These are phyloP conservation scores for Thraustotheca clavata DNA, from an alignment of 352 stramenopile species.

Conservation along the genomic window DNA sequence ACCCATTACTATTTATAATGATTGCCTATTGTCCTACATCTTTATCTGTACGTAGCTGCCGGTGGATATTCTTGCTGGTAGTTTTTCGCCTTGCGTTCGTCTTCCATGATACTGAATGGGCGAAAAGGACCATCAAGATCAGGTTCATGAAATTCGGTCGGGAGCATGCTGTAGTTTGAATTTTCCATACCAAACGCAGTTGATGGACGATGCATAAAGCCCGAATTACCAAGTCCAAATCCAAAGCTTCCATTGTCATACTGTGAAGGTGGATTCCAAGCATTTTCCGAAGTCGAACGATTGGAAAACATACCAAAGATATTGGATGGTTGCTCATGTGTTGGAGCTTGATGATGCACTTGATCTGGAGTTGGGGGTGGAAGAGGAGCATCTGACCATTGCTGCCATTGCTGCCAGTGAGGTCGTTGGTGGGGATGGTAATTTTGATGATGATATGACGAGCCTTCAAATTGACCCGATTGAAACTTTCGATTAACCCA, in stretches of 20 bases:
- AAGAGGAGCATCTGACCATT: background rate
- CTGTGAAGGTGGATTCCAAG: background rate
- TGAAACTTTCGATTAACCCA: background rate
- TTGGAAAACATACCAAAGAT: conserved; percentile 19
- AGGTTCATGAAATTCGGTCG: background rate
- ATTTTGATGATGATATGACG: background rate
- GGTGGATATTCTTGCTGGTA: background rate
- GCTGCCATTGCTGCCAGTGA: conserved; percentile 1
- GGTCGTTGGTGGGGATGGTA: conserved; percentile 4
- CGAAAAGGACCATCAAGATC: conserved; percentile 1
- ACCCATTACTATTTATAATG: conserved; percentile 1
- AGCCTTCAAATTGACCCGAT: background rate
- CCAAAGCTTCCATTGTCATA: background rate
- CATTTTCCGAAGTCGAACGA: background rate
- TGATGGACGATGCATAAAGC: background rate
- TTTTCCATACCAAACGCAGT: background rate
- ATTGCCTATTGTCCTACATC: background rate
- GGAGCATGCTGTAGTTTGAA: background rate
- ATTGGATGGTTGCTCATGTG: background rate
- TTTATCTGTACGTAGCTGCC: conserved; percentile 1
- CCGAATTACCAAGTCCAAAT: background rate
- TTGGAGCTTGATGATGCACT: background rate
- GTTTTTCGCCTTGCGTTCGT: background rate
- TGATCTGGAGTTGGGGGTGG: background rate
- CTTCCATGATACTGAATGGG: background rate